phyloP scores from a whole-genome alignment of 305 asterid species.

The Fraxinus sp. region DNA sequence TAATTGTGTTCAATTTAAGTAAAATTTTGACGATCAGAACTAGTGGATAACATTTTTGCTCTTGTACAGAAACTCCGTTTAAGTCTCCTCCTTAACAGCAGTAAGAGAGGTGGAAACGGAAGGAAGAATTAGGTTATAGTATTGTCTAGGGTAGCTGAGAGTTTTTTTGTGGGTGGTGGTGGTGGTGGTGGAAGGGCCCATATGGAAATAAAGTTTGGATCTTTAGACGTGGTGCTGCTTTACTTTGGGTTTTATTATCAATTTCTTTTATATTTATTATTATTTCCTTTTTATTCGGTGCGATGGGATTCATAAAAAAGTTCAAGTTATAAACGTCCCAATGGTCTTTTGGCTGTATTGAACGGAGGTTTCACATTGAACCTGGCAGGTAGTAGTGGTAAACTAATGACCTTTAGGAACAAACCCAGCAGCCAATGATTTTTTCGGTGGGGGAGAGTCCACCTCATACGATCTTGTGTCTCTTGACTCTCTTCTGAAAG shows the following conservation, averaged over 20 bases:
- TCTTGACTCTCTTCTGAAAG: not conserved
- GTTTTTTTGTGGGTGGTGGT: not conserved
- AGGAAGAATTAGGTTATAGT: constrained; percentile 30
- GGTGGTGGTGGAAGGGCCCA: not conserved
- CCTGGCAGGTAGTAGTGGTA: constrained; percentile 11
- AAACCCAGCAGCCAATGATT: not conserved
- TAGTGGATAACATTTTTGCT: not conserved
- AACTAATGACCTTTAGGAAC: constrained; percentile 12
- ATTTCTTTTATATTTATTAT: constrained; percentile 16
- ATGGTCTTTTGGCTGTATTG: constrained; percentile 13
- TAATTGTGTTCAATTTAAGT: constrained; percentile 28
- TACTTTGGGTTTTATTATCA: not conserved
- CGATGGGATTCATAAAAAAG: not conserved
- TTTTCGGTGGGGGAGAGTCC: not conserved
- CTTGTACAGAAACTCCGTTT: not conserved
- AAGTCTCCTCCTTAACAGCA: not conserved
- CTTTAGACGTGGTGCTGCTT: constrained; percentile 26
- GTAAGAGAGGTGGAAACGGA: constrained; percentile 18
- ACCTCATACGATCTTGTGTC: constrained; percentile 1
- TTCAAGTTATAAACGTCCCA: not conserved
- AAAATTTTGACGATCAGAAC: constrained; percentile 22
- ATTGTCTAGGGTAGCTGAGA: constrained; percentile 33
- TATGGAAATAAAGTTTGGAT: constrained; percentile 31
- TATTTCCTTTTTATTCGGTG: not conserved
- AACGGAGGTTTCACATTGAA: not conserved